Conservation (phyloP, 768 basidiomycete genomes). For the Goffeauzyma gilvescens region DNA sequence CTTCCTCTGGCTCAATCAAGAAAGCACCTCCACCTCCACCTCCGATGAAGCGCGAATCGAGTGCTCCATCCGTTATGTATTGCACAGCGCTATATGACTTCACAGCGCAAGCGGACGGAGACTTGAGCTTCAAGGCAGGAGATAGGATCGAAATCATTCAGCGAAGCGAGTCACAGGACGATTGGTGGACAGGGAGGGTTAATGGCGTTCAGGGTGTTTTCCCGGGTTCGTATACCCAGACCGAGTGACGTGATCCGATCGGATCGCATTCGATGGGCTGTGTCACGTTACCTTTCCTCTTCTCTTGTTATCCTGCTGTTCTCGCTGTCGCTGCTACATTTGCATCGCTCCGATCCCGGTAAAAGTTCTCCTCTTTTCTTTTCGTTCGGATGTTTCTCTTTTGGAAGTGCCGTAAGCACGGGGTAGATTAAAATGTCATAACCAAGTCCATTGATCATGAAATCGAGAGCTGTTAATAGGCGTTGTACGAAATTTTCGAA, state of each 20-base stretch:
- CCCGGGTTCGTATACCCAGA: constrained; percentile 37
- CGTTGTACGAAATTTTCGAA: too few species aligned
- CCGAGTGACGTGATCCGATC: constrained; percentile 12
- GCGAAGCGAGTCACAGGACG: constrained; percentile 47
- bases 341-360: too few species aligned
- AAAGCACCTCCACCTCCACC: constrained; percentile 82
- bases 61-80: constrained; percentile 45
- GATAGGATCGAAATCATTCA: constrained; percentile 60
- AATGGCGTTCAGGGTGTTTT: constrained; percentile 52
- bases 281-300: too few species aligned
- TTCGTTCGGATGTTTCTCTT: too few species aligned
- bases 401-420: too few species aligned
- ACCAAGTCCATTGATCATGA: too few species aligned
- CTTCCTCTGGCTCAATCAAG: constrained; percentile 40
- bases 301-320: too few species aligned
- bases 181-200: constrained; percentile 71
- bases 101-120: constrained; percentile 68
- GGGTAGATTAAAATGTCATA: too few species aligned
- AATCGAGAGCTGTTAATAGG: too few species aligned
- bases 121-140: constrained; percentile 55
- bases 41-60: constrained; percentile 68
- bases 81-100: constrained; percentile 93
- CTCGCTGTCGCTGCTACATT: too few species aligned
- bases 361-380: too few species aligned
- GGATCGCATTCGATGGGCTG: too few species aligned